Base-by-base conservation (phyloP, 2,329 filamentous ascomycete genomes). In the Calonectria pseudoreteaudii region DNA sequence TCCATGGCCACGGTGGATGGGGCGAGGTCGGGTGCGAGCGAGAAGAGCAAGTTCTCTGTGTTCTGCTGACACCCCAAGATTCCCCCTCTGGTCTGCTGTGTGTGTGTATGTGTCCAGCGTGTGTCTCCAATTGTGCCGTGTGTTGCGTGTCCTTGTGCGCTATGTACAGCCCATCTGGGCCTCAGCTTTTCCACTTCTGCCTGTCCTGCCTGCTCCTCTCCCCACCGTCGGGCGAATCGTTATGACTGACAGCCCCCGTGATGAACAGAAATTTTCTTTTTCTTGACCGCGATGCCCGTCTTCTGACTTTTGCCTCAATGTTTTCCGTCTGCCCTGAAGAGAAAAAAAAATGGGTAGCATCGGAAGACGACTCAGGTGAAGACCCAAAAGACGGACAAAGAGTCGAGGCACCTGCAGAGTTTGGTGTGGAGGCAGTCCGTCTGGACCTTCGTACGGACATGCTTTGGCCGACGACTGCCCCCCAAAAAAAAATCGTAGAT, bases 11-110 rank as follows among this genome's bases (percentile, higher is more conserved):
- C 26, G 34, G 56, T 36, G 31, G 67, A 74, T 56, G 73, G 70
- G 73, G 70, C 73, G 73, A 69, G 71, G 70, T 50, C 66, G 67
- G 70, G 52, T 68, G 64, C 65, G 23, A 58, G 50, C 68, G 56
- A 41, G 28, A 64, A 58, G 53, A 64, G 65, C 53, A 18, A 49
- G 58, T 49, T 65, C 67, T 65, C 53, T 75, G 66, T 77, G 79
- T 62, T 78, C 78, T 81, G 78, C 79, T 81, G 79, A 81, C 79
- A 81, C 79, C 78, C 66, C 60, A 71, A 38, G 38, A 47, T 30
- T 68, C 67, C 50, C 38, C 53, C 47, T 67, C 53, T 58, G 34
- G 41, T 26, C 56, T 62, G 23, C 56, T 72, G 66, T 72, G 53
- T 70, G 53, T 70, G 76, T 76, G 76, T 76, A 20, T 52, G 20